These are phyloP conservation scores for Trichosporon coremiiforme DNA, from an alignment of 1,284 basidiomycete species.

Conservation along the genomic window DNA sequence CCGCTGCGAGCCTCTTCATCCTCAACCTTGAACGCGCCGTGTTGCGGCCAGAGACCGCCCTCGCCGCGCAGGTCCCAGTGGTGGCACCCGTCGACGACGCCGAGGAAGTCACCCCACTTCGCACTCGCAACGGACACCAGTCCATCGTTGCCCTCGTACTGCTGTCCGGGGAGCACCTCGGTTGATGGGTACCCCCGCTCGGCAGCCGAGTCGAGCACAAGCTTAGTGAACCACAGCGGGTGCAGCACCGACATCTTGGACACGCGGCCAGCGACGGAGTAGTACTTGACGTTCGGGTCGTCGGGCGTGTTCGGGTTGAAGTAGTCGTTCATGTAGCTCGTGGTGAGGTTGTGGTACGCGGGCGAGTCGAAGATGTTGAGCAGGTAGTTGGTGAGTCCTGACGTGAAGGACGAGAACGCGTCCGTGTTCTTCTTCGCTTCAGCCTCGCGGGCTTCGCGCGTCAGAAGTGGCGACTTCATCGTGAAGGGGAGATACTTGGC, in stretches of 20 bases:
- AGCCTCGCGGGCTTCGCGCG: constrained; percentile 37
- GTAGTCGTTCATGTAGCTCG: constrained; percentile 74
- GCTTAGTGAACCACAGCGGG: constrained; percentile 94
- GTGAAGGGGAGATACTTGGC: constrained; percentile 56
- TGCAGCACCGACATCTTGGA: constrained; percentile 76
- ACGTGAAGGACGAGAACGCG: constrained; percentile 43
- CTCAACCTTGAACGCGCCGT: constrained; percentile 34
- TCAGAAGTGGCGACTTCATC: constrained; percentile 59
- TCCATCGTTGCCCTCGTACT: constrained; percentile 89
- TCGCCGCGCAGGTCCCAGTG: constrained; percentile 95
- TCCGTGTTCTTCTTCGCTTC: constrained; percentile 29
- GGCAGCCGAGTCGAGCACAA: constrained; percentile 75
- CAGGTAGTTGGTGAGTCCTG: constrained; percentile 73
- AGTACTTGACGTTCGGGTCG: constrained; percentile 83
- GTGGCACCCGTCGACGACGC: constrained; percentile 85
- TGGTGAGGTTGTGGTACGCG: constrained; percentile 93
- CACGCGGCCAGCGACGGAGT: constrained; percentile 80
- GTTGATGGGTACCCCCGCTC: constrained; percentile 64
- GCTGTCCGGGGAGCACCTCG: constrained; percentile 57
- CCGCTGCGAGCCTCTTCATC: constrained; percentile 34
- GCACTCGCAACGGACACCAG: constrained; percentile 87
- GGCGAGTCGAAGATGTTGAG: constrained; percentile 94
- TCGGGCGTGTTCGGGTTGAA: constrained; percentile 94
- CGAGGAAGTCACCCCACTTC: constrained; percentile 91
- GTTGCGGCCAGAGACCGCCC: constrained; percentile 57